These are phyloP conservation scores for Trifolium repens DNA, from an alignment of 306 rosid genomes.

Conservation along the genomic window DNA sequence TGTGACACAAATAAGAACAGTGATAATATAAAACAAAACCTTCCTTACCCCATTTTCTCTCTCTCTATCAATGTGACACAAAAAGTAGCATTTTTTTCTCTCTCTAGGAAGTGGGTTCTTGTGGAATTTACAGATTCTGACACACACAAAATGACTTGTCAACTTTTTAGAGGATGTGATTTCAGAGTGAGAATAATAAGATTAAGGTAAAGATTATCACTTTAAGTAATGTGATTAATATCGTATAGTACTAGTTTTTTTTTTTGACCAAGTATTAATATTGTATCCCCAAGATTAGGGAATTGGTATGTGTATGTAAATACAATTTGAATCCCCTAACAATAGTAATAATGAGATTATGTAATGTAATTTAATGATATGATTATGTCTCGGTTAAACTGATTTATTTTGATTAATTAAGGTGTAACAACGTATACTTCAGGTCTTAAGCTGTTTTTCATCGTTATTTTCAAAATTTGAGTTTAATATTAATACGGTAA, in stretches of 20 bases:
- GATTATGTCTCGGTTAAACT: conserved; percentile 19
- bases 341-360: conserved; percentile 1
- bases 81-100: conserved; percentile 37
- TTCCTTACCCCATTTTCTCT: conserved; percentile 62
- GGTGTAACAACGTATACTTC: conserved; percentile 39
- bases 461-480: conserved; percentile 44
- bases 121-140: conserved; percentile 52
- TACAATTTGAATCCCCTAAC: background rate
- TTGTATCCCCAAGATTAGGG: background rate
- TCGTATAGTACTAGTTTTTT: background rate
- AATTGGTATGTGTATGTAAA: background rate
- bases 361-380: conserved; percentile 15
- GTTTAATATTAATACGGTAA: conserved; percentile 12
- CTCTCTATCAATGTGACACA: conserved; percentile 37
- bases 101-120: conserved; percentile 47
- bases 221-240: background rate
- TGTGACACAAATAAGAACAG: background rate
- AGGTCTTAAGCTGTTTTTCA: conserved; percentile 48
- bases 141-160: conserved; percentile 46
- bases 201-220: conserved; percentile 18
- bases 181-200: conserved; percentile 31
- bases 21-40: conserved; percentile 32
- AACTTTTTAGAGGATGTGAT: conserved; percentile 49
- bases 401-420: conserved; percentile 35
- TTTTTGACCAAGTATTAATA: background rate